These are phyloP conservation scores for Teratosphaeria gauchensis DNA, from an alignment of 2,329 filamentous ascomycete species.

Conservation along the genomic window DNA sequence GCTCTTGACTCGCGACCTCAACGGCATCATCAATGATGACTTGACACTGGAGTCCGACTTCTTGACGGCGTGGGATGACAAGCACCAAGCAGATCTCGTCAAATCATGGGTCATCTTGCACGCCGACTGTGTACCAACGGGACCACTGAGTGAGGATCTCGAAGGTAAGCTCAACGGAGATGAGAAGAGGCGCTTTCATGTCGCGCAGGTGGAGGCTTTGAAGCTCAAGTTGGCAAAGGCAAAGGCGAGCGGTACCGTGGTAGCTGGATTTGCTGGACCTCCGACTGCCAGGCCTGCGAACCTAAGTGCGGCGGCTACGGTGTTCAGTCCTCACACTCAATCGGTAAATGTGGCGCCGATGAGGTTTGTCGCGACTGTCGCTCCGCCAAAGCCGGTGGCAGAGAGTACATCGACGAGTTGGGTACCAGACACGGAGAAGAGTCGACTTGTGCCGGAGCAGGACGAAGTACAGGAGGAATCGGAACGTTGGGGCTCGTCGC, in stretches of 20 bases:
- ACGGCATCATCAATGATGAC: not conserved
- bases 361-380: not conserved
- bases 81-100: not conserved
- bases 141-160: not conserved
- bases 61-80: not conserved
- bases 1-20: not conserved
- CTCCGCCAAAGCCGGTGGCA: not conserved
- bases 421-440: not conserved
- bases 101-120: not conserved
- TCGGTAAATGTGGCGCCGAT: not conserved
- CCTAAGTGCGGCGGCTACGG: not conserved
- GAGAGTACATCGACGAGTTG: not conserved
- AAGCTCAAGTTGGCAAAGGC: not conserved
- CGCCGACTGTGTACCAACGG: not conserved
- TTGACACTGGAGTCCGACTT: not conserved
- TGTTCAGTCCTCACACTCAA: not conserved
- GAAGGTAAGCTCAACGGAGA: not conserved
- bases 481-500: not conserved
- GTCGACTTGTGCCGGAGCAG: not conserved
- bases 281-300: not conserved
- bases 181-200: not conserved
- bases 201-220: not conserved
- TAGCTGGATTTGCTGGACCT: not conserved
- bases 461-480: not conserved
- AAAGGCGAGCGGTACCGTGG: not conserved